Evolutionary conservation across 768 basidiomycete genomes (phyloP).

Genomic region (Auricularia cornea): DNA sequence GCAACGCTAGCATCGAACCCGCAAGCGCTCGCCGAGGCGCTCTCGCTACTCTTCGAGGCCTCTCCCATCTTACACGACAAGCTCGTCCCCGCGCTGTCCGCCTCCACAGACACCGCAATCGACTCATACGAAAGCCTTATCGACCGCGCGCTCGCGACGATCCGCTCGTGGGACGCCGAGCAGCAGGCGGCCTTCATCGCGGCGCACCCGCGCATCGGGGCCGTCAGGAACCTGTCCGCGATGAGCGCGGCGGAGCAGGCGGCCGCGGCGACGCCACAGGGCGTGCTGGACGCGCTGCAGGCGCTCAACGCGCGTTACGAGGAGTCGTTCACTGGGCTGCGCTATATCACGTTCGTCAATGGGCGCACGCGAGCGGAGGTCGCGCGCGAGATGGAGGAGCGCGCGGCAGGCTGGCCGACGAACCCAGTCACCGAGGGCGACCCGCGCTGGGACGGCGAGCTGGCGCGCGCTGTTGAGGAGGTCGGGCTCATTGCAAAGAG

Average conservation of each 20-base stretch:
- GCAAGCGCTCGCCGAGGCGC: conserved; percentile 21
- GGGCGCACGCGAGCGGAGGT: conserved; percentile 65
- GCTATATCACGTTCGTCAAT: conserved; percentile 91
- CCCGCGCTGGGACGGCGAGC: conserved; percentile 54
- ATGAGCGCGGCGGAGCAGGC: conserved; percentile 75
- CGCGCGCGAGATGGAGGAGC: conserved; percentile 71
- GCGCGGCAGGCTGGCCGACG: conserved; percentile 41
- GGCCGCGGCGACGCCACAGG: conserved; percentile 52
- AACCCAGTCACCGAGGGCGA: conserved; percentile 28
- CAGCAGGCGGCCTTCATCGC: conserved; percentile 58
- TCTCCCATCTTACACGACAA: conserved; percentile 46
- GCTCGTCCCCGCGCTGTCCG: conserved; percentile 47
- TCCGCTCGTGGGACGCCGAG: conserved; percentile 44
- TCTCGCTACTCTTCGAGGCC: conserved; percentile 54
- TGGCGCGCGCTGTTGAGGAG: conserved; percentile 63
- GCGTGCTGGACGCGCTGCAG: conserved; percentile 61
- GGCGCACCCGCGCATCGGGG: conserved; percentile 87
- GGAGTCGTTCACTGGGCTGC: conserved; percentile 57
- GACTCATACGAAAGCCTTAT: conserved; percentile 8
- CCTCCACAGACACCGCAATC: neutral
- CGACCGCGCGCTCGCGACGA: conserved; percentile 32
- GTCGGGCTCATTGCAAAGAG: conserved; percentile 71
- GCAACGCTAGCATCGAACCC: neutral
- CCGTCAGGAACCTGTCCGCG: conserved; percentile 61
- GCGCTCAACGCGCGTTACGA: conserved; percentile 79